These are phyloP conservation scores for Arthrobotrys entomopaga DNA, from an alignment of 2,329 filamentous ascomycete species.

Conservation along the genomic window DNA sequence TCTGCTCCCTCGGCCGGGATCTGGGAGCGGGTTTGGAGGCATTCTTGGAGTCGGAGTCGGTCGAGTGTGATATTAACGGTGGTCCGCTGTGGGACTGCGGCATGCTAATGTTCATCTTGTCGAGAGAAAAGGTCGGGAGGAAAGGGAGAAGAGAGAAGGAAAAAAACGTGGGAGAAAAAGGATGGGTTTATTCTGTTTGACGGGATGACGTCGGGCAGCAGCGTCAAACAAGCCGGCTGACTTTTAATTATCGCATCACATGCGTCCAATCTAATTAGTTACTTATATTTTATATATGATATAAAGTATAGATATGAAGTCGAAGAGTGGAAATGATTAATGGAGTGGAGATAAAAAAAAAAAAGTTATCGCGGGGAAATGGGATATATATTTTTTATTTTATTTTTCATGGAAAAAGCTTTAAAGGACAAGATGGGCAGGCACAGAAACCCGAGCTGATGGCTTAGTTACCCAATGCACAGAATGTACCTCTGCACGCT, in stretches of 20 bases:
- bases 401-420: no score
- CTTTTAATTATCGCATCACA: constrained; percentile 30
- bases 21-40: constrained; percentile 14
- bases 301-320: neutral
- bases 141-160: constrained; percentile 4
- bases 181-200: constrained; percentile 1
- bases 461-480: no score
- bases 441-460: neutral
- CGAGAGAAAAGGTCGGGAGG: constrained; percentile 11
- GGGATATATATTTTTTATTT: neutral
- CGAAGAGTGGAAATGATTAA: no score
- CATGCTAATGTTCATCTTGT: constrained; percentile 53
- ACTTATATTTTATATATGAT: neutral
- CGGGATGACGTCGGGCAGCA: constrained; percentile 11
- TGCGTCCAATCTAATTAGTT: constrained; percentile 10
- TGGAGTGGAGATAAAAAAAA: no score
- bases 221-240: constrained; percentile 19
- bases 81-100: constrained; percentile 54
- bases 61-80: constrained; percentile 28
- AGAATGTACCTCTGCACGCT: no score
- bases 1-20: constrained; percentile 39
- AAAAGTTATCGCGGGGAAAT: neutral
- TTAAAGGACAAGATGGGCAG: constrained; percentile 9
- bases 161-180: constrained; percentile 17
- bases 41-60: constrained; percentile 18